Evolutionary conservation across 441 rosid genomes (phyloP), one percentile per base, ranked within the genome.

Genomic region (Rhodomyrtus psidioides): DNA sequence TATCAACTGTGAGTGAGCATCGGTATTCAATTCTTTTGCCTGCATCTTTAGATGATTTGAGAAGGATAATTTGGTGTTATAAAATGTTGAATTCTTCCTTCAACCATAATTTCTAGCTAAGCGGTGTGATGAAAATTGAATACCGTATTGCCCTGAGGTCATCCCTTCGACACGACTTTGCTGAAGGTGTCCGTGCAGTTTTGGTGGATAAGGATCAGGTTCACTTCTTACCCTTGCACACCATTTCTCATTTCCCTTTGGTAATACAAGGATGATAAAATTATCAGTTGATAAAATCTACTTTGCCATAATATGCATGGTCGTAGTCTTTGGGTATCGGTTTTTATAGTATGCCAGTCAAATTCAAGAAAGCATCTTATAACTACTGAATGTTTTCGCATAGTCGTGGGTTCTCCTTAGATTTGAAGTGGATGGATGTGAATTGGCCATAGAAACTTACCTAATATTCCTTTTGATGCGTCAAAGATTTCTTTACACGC

Each of bases 161-260:
- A 53, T 94, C 97, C n/a, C 82, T 95, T 86, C 88, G 98, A 53
- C 57, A 89, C 89, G 98, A 97, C 91, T 97, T 97, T 84, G 88
- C 92, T 87, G 98, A 97, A 94, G 98, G 98, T 46, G 98, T 97
- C 82, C 92, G 98, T 85, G 98, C 99, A 84, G 98, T 96, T 84
- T 90, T 97, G 92, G 93, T 97, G 84, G 98, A 97, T 93, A 96
- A 94, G 90, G 99, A 97, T 90, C 98, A 97, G 98, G 98, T 97
- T 86, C 34, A 49, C 30, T 88, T 87, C 88, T 89, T 56, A 19
- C 83, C 84, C 82, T 21, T 0, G 49, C 70, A 0, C 3, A 55
- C 13, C 23, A 53, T 49, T 53, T 54, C 19, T 27, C 12, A 2
- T 86, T 81, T 16, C 34, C 26, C 3, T 65, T 65, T 2, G 26